Base-by-base conservation (phyloP, 805 yeast genomes). In the Lachancea cidri region DNA sequence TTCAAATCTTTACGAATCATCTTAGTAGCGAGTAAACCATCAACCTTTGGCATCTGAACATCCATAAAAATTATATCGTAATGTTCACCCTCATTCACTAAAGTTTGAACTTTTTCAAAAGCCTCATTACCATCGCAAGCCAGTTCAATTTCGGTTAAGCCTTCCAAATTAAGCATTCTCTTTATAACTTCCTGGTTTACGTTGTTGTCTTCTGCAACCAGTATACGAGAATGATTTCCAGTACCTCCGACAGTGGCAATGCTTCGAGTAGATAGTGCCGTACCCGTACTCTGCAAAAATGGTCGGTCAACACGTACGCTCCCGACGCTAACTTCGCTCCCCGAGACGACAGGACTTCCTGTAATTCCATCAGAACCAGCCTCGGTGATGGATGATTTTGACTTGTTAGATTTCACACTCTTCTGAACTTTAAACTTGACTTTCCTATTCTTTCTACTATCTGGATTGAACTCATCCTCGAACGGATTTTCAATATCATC, bases 111-210 rank as follows among this genome's bases (percentile, higher is more conserved):
- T 37, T 73, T 66, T 8, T 79, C 81, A 29, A 89, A 77, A 0
- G 97, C 97, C 47, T 89, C 96, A 27, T 77, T 77, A 15, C 98
- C 98, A 63, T 93, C 95, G 49, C 84, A 79, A 0, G 96, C 97
- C 57, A 91, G 67, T 2, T 79, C 77, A 33, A 93, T 73, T 48
- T 80, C 75, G 1, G 62, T 65, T 45, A 85, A 74, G 0, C 96
- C 95, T 65, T 93, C 97, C 16, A 93, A 66, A 38, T 73, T 75
- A 45, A 93, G 68, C 96, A 93, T 89, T 39, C 98, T 68, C 53
- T 75, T 79, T 57, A 91, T 85, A 16, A 93, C 97, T 64, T 89
- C 96, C 61, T 91, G 98, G 58, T 93, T 93, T 7, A 93, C 97
- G 49, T 74, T 68, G 56, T 93, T 93, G 55, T 93, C 98, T 57